Base-by-base conservation (phyloP, 306 rosid genomes). In the Medicago lupulina region DNA sequence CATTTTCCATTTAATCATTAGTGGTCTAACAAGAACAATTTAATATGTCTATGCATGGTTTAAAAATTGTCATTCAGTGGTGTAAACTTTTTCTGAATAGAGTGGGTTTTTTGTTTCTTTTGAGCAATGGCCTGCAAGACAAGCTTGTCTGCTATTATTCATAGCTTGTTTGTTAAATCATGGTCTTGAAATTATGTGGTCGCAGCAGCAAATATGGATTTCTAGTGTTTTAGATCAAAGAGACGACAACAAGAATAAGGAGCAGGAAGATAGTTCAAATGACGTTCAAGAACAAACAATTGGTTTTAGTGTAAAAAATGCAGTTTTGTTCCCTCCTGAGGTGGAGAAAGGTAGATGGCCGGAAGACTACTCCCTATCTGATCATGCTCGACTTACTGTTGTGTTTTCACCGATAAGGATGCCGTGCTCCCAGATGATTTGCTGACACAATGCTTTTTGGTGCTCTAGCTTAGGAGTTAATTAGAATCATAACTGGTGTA, bases 301-400 rank as follows among this genome's bases (percentile, higher is more conserved):
- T 69, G 98, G 98, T 60, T 93, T 93, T 44, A 86, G 89, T 41
- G 87, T 93, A 1, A 87, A 93, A 80, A 86, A 93, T 44, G 98
- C 98, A 38, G 96, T 90, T 44, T 70, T 93, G 59, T 93, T 84
- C 80, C 98, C 98, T 76, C 89, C 97, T 13, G 98, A 93, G 72
- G 97, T 84, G 41, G 98, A 93, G 92, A 91, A 81, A 76, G 98
- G 98, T 73, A 86, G 83, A 44, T 93, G 98, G 98, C 98, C 98
- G 1, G 96, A 93, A 34, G 88, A 93, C 79, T 93, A 89, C 71
- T 89, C 87, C 28, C 97, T 93, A 39, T 93, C 98, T 3, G 98
- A 93, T 81, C 98, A 93, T 67, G 98, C 98, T 21, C 85, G 92
- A 39, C 97, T 93, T 49, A 93, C 98, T 0, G 98, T 91, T 70